Evolutionary conservation across 2,329 filamentous ascomycete species (phyloP).

Genomic region (Teratosphaeria viscida): DNA sequence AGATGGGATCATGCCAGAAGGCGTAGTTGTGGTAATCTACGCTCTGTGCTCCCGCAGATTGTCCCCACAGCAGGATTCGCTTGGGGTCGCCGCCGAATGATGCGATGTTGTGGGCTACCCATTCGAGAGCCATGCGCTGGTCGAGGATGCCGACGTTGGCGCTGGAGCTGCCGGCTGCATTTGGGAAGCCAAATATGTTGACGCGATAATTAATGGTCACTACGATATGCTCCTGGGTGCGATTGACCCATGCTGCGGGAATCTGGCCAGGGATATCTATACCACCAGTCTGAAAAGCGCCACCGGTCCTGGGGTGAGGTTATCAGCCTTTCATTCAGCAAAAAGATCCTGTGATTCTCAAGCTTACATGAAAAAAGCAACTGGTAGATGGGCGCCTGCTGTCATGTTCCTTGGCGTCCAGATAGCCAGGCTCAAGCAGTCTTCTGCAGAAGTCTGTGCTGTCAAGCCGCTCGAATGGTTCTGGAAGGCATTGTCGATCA

Average conservation of each 20-base stretch:
- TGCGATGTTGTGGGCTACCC: conserved; percentile 30
- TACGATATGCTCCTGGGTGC: not conserved
- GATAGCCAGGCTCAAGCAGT: not conserved
- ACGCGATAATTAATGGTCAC: not conserved
- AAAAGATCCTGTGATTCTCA: not conserved
- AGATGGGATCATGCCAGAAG: conserved; percentile 39
- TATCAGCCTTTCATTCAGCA: not conserved
- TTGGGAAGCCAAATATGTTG: not conserved
- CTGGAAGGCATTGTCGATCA: not conserved
- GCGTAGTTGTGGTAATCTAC: conserved; percentile 42
- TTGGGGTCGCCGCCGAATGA: conserved; percentile 30
- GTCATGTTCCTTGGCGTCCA: not conserved
- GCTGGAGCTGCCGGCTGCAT: not conserved
- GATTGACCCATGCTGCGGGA: not conserved
- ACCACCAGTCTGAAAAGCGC: not conserved
- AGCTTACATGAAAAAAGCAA: not conserved
- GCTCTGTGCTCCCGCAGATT: conserved; percentile 26
- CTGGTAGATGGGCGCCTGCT: not conserved
- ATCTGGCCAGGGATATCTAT: not conserved
- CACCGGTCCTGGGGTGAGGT: not conserved
- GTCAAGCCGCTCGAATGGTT: not conserved
- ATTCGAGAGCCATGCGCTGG: conserved; percentile 29
- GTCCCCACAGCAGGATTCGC: conserved; percentile 31
- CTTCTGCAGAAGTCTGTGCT: not conserved
- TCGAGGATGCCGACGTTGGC: conserved; percentile 30